phyloP scores from a whole-genome alignment of 2,329 filamentous ascomycete species.

The Monosporascus sp. region DNA sequence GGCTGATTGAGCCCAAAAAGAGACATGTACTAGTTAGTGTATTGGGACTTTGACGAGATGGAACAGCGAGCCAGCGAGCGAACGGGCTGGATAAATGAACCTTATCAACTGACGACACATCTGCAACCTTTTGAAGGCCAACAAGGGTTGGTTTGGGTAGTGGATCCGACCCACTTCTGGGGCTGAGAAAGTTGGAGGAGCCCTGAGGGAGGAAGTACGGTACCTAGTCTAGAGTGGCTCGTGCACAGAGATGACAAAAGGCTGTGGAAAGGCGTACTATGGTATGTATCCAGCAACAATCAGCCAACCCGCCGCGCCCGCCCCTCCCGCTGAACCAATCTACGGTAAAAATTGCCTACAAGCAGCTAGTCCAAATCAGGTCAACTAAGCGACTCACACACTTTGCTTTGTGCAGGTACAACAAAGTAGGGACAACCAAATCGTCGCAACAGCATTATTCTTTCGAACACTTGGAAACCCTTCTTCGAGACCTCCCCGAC shows the following conservation, averaged over 20 bases:
- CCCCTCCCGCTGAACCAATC: too few species aligned
- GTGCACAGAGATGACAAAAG: not conserved
- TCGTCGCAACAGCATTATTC: not conserved
- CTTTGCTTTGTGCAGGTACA: slow-evolving; percentile 11
- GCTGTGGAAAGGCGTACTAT: too few species aligned
- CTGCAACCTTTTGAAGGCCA: not conserved
- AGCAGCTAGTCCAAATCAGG: slow-evolving; percentile 19
- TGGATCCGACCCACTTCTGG: not conserved
- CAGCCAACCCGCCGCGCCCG: too few species aligned
- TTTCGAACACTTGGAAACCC: not conserved
- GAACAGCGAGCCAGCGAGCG: not conserved
- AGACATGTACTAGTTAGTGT: not conserved
- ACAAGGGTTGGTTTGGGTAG: not conserved
- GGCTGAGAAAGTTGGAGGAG: too few species aligned
- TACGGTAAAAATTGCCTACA: not conserved
- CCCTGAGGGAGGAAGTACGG: too few species aligned
- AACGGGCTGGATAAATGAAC: not conserved
- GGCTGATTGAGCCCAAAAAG: not conserved
- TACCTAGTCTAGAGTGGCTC: not conserved
- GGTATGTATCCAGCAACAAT: too few species aligned
- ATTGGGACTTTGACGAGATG: not conserved
- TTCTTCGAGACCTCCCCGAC: slow-evolving; percentile 5
- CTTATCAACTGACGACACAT: not conserved
- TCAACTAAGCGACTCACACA: slow-evolving; percentile 29
- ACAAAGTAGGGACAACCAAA: not conserved